Evolutionary conservation across 805 yeast species (phyloP), one percentile per base, ranked within the genome.

Genomic region (Kodamaea jinghongensis): DNA sequence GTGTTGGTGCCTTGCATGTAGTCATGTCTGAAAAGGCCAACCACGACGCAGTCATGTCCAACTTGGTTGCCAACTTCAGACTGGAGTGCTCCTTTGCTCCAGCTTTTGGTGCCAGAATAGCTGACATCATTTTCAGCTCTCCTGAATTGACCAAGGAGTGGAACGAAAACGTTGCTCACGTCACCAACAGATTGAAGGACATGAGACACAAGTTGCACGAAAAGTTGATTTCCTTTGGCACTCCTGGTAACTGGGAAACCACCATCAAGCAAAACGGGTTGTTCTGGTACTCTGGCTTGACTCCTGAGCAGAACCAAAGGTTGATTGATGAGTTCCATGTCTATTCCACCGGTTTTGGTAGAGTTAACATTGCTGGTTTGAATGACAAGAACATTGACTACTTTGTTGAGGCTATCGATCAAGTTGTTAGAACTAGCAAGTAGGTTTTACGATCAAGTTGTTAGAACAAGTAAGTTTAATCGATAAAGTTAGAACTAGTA

Each of bases 281-380:
- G 45, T 71, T 71, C 51, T 70, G 75, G 75, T 68, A 44, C 51
- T 56, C 70, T 8, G 73, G 73, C 4, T 60, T 71, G 45, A 55
- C 62, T 7, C 45, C 48, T 10, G 54, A 49, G 34, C 75, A 71
- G 44, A 58, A 55, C 36, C 48, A 52, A 11, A 47, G 46, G 34
- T 59, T 71, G 49, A 53, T 52, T 3, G 52, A 56, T 22, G 58
- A 64, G 37, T 57, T 59, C 44, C 73, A 69, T 42, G 58, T 70
- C 31, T 70, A 70, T 48, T 54, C 64, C 9, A 63, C 71, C 14
- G 39, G 41, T 14, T 58, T 54, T 42, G 74, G 76, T 7, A 58
- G 76, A 40, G 71, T 70, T 37, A 71, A 71, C 48, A 57, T 71
- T 40, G 75, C 75, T 3, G 73, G 76, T 11, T 55, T 71, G 50